phyloP scores from a whole-genome alignment of 805 yeast genomes.

The Ogataea trehalophila region DNA sequence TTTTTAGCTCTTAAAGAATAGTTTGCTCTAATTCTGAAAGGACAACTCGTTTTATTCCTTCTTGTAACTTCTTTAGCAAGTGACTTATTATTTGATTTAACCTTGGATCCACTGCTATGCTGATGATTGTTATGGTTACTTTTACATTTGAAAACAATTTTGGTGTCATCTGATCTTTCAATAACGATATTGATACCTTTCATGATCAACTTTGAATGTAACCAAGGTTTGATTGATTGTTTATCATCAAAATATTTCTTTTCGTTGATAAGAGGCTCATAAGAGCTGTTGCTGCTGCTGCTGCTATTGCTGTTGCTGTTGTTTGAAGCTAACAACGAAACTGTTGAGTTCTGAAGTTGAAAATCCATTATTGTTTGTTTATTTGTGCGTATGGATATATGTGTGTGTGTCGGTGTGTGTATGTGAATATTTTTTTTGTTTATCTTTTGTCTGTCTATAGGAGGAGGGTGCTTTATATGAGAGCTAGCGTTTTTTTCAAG shows the following conservation, averaged over 20 bases:
- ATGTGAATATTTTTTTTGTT: too few relatives aligned
- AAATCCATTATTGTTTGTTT: too few relatives aligned
- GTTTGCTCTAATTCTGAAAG: conserved; percentile 63
- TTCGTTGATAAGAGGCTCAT: conserved; percentile 12
- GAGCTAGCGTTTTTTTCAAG: too few relatives aligned
- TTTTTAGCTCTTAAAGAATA: conserved; percentile 44
- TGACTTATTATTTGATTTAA: conserved; percentile 6
- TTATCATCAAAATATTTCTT: conserved; percentile 34
- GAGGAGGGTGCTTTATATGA: too few relatives aligned
- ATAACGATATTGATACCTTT: conserved; percentile 54
- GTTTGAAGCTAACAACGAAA: too few relatives aligned
- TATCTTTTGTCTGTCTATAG: too few relatives aligned
- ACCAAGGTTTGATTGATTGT: conserved; percentile 58
- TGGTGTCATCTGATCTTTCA: conserved; percentile 56
- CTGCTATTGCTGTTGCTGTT: neutral
- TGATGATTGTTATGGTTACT: conserved; percentile 25
- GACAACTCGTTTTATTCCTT: conserved; percentile 39
- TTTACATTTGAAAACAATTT: conserved; percentile 60
- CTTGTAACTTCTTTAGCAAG: conserved; percentile 11
- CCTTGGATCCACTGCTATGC: conserved; percentile 8
- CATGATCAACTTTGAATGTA: conserved; percentile 41
- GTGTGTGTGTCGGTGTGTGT: too few relatives aligned
- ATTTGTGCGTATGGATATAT: too few relatives aligned
- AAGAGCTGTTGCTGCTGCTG: conserved; percentile 2
- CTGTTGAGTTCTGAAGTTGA: too few relatives aligned